Evolutionary conservation across 2,329 filamentous ascomycete genomes (phyloP).

Genomic region (Fusarium pininemorale): DNA sequence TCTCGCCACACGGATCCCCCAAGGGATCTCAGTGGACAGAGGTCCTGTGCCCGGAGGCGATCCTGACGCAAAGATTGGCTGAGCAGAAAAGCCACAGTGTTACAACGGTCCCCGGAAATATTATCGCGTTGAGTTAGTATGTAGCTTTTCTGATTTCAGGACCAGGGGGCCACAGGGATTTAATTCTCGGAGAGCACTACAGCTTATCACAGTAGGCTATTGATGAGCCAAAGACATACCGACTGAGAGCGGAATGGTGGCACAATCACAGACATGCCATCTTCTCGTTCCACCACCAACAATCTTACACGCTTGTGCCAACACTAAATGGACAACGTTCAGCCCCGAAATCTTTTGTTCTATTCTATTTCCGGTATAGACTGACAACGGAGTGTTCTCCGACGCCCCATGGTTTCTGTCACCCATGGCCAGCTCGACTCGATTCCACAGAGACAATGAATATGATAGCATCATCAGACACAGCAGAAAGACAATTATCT

Average conservation of each 20-base stretch:
- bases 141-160: not conserved
- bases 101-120: not conserved
- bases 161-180: not conserved
- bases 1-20: too few relatives aligned
- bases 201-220: not conserved
- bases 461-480: not conserved
- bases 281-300: not conserved
- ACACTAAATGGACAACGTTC: not conserved
- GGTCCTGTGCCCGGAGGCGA: not conserved
- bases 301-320: not conserved
- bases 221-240: not conserved
- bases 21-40: not conserved
- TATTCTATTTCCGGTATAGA: not conserved
- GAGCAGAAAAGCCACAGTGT: not conserved
- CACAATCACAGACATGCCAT: not conserved
- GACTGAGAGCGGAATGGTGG: not conserved
- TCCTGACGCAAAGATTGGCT: not conserved
- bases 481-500: not conserved
- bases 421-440: not conserved
- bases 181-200: too few relatives aligned
- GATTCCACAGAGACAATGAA: not conserved
- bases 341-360: not conserved
- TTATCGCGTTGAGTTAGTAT: not conserved
- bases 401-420: not conserved
- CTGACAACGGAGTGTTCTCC: rapidly evolving